Evolutionary conservation across 306 rosid genomes (phyloP).

Genomic region (Malus sylvestris): DNA sequence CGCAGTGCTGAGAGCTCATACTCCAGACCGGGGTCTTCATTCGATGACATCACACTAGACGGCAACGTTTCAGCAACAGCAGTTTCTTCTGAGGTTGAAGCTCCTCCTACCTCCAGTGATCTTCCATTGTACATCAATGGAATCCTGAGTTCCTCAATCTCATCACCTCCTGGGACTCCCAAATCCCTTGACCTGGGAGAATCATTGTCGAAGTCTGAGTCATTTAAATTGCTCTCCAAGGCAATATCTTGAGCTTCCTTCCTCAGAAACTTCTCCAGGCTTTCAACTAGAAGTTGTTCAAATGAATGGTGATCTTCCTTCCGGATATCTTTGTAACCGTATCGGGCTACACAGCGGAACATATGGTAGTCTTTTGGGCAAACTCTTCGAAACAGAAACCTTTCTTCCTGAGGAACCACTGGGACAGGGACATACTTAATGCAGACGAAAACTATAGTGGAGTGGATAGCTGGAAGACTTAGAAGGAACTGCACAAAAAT

Average conservation of each 20-base stretch:
- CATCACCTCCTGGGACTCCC: conserved; percentile 28
- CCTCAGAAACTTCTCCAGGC: conserved; percentile 85
- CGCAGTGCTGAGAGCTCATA: conserved; percentile 82
- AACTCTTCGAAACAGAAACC: conserved; percentile 83
- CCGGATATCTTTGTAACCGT: conserved; percentile 82
- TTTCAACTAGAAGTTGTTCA: conserved; percentile 81
- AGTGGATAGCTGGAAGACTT: conserved; percentile 89
- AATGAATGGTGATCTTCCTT: conserved; percentile 95
- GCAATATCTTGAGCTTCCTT: conserved; percentile 77
- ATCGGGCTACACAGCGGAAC: conserved; percentile 86
- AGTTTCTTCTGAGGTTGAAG: conserved; percentile 33
- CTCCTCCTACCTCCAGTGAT: conserved; percentile 28
- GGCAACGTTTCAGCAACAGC: conserved; percentile 26
- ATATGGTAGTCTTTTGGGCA: conserved; percentile 94
- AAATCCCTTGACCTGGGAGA: conserved; percentile 41
- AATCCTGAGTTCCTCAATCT: conserved; percentile 47
- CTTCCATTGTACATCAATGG: conserved; percentile 54
- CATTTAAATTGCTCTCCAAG: conserved; percentile 42
- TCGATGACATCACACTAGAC: conserved; percentile 53
- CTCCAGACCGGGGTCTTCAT: conserved; percentile 75
- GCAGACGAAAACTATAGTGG: conserved; percentile 77
- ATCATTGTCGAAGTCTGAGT: conserved; percentile 29
- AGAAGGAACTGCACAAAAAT: conserved; percentile 82
- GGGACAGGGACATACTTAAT: conserved; percentile 92
- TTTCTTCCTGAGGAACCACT: conserved; percentile 89